Evolutionary conservation across 768 basidiomycete genomes (phyloP).

Genomic region (Lentinula boryana): DNA sequence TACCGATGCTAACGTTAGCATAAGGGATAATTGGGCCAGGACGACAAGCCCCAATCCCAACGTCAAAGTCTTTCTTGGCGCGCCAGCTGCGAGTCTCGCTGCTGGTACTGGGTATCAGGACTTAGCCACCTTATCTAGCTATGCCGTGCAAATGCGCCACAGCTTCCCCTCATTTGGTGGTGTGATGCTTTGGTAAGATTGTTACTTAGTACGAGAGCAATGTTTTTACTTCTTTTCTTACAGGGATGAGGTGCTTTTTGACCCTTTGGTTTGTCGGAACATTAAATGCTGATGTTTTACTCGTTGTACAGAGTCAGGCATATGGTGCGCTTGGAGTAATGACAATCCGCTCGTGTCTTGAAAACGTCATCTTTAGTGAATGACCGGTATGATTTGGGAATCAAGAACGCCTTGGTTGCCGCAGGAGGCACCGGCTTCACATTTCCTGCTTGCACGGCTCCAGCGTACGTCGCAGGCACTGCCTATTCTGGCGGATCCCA

Average conservation of each 20-base stretch:
- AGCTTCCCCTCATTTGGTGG: slow-evolving; percentile 66
- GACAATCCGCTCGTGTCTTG: neutral
- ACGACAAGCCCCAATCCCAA: slow-evolving; percentile 50
- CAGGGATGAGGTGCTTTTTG: slow-evolving; percentile 3
- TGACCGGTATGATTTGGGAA: slow-evolving; percentile 49
- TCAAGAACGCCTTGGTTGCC: slow-evolving; percentile 53
- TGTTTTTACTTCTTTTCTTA: slow-evolving; percentile 19
- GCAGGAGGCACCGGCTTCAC: slow-evolving; percentile 68
- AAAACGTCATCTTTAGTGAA: slow-evolving; percentile 35
- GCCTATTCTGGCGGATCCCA: slow-evolving; percentile 44
- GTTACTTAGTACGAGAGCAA: no score
- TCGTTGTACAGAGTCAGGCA: neutral
- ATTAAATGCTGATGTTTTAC: neutral
- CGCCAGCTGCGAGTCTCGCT: slow-evolving; percentile 50
- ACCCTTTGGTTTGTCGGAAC: neutral
- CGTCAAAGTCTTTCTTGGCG: slow-evolving; percentile 62
- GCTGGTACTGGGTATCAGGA: slow-evolving; percentile 58
- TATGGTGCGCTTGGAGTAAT: neutral
- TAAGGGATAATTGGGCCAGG: slow-evolving; percentile 63
- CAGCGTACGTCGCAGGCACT: slow-evolving; percentile 42
- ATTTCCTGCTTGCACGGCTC: slow-evolving; percentile 54
- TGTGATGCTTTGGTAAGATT: slow-evolving; percentile 50
- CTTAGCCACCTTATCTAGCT: slow-evolving; percentile 37
- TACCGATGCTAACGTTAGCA: neutral
- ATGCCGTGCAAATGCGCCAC: slow-evolving; percentile 43